Base-by-base conservation (phyloP, 352 stramenopile species). In the Discostella stelligera region DNA sequence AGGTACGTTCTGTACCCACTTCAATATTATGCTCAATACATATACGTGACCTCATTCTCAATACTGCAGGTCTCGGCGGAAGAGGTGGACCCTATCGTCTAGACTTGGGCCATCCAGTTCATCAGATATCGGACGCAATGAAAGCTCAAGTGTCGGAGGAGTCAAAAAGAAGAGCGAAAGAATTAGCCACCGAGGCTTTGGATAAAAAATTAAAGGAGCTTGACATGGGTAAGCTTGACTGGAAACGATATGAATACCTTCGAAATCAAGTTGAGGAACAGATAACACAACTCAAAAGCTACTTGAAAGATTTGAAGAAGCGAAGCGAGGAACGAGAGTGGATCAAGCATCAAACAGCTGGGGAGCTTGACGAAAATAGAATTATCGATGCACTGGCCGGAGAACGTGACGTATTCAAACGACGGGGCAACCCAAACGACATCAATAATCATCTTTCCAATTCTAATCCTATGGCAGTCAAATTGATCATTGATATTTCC, bases 351-450 rank as follows among this genome's bases (percentile, higher is more conserved):
- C 95, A 98, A 80, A 93, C 88, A 20, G 92, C 90, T 55, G 95
- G 96, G n/a, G 96, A 98, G 65, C 74, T 98, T n/a, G 96, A 98
- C 67, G 96, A 98, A 72, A 86, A 90, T 8, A 96, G 96, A 77
- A 87, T 98, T 16, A 94, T 98, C 20, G 96, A 98, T 80, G 93
- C 91, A 20, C 80, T 98, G 41, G 92, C 94, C 25, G 96, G 96
- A 23, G 95, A 98, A 50, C 91, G 90, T 0, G 85, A 96, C 32
- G 91, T 98, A 30, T 98, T 97, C 77, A 98, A 98, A 74, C 88
- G 93, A 13, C 91, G 96, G 14, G 95, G 95, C 0, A 87, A 88
- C 39, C 90, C 88, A 48, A 87, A 96, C 54, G 75, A 80, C 67
- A 27, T 18, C n/a, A 58, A 66, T 59, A 54, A 59, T 32, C 67